phyloP scores from a whole-genome alignment of 208 protist species.

The Histomonas meleagridis region DNA sequence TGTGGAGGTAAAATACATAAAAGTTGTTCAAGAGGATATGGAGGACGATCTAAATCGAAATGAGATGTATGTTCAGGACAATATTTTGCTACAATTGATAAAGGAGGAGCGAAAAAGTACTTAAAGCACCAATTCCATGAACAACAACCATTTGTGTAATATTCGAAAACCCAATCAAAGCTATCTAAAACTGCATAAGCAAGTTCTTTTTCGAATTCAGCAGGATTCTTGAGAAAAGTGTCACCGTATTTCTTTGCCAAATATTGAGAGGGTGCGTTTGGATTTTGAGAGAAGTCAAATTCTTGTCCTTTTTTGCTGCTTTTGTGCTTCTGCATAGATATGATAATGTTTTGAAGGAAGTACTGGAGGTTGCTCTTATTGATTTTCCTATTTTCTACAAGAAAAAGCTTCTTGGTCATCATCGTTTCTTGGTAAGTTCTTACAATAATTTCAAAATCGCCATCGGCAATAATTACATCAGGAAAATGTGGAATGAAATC shows the following conservation, averaged over 20 bases:
- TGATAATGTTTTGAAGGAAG: neutral
- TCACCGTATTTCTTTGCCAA: no score
- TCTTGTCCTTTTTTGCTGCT: no score
- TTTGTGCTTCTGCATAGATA: neutral
- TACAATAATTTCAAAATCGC: neutral
- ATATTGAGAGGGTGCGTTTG: no score
- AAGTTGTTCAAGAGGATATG: neutral
- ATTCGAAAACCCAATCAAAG: slow-evolving; percentile 3
- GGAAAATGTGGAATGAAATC: slow-evolving; percentile 36
- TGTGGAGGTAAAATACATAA: neutral
- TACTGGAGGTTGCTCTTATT: neutral
- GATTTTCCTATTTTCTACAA: neutral
- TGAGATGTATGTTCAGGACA: neutral
- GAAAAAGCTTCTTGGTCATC: neutral
- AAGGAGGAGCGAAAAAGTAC: neutral
- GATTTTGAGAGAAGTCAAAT: no score
- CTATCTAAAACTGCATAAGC: neutral
- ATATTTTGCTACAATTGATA: neutral
- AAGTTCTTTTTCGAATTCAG: neutral
- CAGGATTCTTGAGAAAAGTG: neutral
- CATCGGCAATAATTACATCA: neutral
- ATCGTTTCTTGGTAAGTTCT: neutral
- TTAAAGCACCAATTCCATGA: neutral
- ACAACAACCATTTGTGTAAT: neutral
- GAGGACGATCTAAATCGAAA: neutral